Conservation (phyloP, 805 yeast species). For the Jamesozyma jinghongensis region DNA sequence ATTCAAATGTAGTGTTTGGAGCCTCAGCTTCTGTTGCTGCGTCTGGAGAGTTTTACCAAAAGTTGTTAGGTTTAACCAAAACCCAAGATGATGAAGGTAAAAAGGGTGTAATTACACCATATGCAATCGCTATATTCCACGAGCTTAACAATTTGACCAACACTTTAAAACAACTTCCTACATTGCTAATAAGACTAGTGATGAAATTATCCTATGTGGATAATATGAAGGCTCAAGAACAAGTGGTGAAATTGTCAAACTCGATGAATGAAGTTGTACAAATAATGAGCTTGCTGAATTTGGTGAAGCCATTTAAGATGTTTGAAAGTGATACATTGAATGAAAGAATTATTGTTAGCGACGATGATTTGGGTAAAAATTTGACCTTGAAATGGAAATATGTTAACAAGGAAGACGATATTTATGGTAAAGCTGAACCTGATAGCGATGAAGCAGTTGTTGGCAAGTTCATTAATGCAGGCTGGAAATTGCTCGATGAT, state of each 20-base stretch:
- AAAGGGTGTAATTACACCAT: conserved; percentile 26
- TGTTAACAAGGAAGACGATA: conserved; percentile 3
- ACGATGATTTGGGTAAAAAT: conserved; percentile 4
- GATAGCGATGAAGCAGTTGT: conserved; percentile 5
- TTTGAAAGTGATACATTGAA: conserved; percentile 14
- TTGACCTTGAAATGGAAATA: conserved; percentile 8
- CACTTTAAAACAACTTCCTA: conserved; percentile 25
- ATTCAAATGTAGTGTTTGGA: too few relatives aligned
- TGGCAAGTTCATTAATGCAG: conserved; percentile 15
- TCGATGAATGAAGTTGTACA: conserved; percentile 29
- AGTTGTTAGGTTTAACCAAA: conserved; percentile 21
- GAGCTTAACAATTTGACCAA: conserved; percentile 24
- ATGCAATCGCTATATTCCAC: conserved; percentile 18
- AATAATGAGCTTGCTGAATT: conserved; percentile 22
- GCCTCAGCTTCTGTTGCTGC: too few relatives aligned
- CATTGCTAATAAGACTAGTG: conserved; percentile 22
- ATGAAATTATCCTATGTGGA: conserved; percentile 17
- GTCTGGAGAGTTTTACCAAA: conserved; percentile 20
- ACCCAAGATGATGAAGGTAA: conserved; percentile 7
- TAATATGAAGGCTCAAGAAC: conserved; percentile 16
- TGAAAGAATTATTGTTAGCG: conserved; percentile 3
- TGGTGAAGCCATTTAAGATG: conserved; percentile 26
- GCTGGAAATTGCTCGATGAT: conserved; percentile 27
- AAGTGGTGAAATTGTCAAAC: conserved; percentile 26
- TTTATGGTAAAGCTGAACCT: conserved; percentile 1